These are phyloP conservation scores for Trichoderma harzianum DNA, from an alignment of 2,329 filamentous ascomycete species.

Conservation along the genomic window DNA sequence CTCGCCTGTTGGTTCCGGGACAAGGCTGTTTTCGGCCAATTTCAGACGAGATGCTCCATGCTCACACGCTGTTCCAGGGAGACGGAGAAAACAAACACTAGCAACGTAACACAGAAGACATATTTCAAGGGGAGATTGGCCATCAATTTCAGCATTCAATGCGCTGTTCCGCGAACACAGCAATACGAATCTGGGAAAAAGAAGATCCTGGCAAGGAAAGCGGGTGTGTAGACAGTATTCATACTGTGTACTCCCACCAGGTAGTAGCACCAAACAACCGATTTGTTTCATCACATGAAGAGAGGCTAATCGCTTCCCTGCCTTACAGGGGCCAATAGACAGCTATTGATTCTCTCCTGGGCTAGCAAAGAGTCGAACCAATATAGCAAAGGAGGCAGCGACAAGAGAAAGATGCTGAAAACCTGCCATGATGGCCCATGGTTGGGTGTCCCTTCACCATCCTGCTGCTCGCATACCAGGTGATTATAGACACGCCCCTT, in stretches of 20 bases:
- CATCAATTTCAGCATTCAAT: not conserved
- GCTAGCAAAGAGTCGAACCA: not conserved
- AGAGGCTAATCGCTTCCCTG: not conserved
- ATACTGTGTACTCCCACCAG: not conserved
- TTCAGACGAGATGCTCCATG: not conserved
- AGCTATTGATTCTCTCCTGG: not conserved
- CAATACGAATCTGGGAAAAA: not conserved
- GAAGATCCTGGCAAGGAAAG: not conserved
- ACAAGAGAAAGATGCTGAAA: not conserved
- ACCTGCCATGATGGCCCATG: not conserved
- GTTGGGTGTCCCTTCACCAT: constrained; percentile 18
- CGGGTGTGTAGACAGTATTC: not conserved
- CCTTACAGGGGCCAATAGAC: not conserved
- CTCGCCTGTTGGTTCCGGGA: not conserved
- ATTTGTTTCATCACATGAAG: constrained; percentile 1
- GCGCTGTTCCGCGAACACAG: not conserved
- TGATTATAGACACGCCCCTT: constrained; percentile 20
- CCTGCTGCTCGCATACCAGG: constrained; percentile 26
- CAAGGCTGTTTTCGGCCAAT: not conserved
- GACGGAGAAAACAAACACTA: not conserved
- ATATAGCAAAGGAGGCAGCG: not conserved
- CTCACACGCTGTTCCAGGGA: not conserved
- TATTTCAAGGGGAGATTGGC: not conserved
- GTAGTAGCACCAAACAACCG: not conserved
- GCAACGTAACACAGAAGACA: not conserved